These are phyloP conservation scores for Cryptosporidium meleagridis DNA, from an alignment of 169 alveolate genomes.

Conservation along the genomic window DNA sequence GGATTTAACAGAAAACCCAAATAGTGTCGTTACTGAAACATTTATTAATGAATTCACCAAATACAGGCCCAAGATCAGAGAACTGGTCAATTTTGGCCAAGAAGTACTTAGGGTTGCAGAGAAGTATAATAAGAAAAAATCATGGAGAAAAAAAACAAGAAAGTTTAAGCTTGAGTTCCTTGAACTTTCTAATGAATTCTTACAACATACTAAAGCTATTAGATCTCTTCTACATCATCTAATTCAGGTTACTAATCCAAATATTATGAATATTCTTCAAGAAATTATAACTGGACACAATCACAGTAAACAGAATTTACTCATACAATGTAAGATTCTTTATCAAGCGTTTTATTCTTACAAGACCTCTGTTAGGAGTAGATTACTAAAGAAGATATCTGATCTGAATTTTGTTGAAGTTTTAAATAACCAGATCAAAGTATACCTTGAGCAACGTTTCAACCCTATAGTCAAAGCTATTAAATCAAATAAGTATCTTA, in stretches of 20 bases:
- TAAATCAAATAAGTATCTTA: constrained; percentile 28
- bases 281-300: constrained; percentile 25
- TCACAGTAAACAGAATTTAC: constrained; percentile 6
- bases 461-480: constrained; percentile 45
- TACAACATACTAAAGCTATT: constrained; percentile 28
- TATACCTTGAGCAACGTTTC: constrained; percentile 16
- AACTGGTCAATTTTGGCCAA: constrained; percentile 31
- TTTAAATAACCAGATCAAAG: constrained; percentile 14
- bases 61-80: constrained; percentile 20
- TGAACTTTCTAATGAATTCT: constrained; percentile 16
- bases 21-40: constrained; percentile 19
- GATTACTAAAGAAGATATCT: constrained; percentile 22
- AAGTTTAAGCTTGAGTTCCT: constrained; percentile 46
- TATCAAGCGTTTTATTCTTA: constrained; percentile 49
- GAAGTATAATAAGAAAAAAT: constrained; percentile 38
- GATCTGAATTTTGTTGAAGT: constrained; percentile 32
- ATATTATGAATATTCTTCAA: constrained; percentile 16
- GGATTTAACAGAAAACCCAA: not conserved
- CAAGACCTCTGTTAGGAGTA: constrained; percentile 40
- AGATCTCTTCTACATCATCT: constrained; percentile 36
- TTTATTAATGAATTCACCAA: constrained; percentile 20
- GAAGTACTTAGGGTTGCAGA: constrained; percentile 48
- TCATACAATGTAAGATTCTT: constrained; percentile 34
- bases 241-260: not conserved
- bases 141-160: constrained; percentile 60